Evolutionary conservation across 495 filamentous ascomycete species (phyloP).

Genomic region (Penicillium ochrochloron): DNA sequence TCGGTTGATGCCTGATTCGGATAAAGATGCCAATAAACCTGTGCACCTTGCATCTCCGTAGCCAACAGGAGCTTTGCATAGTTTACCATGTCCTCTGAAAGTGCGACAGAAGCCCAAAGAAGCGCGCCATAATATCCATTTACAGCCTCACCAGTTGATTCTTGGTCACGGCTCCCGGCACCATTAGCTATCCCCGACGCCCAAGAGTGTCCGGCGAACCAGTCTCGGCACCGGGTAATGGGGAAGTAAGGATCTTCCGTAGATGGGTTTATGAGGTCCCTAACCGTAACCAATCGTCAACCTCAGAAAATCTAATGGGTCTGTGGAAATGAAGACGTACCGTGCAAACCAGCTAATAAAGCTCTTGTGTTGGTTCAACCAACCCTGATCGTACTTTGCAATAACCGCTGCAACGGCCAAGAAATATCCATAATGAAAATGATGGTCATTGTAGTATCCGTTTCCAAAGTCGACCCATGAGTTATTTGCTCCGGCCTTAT

Average conservation of each 20-base stretch:
- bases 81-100: background rate
- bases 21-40: background rate
- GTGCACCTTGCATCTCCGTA: background rate
- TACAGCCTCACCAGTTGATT: background rate
- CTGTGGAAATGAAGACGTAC: slow-evolving; percentile 1
- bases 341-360: slow-evolving; percentile 5
- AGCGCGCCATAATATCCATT: slow-evolving; percentile 1
- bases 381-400: background rate
- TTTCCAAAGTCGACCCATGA: slow-evolving; percentile 2
- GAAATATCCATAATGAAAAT: slow-evolving; percentile 4
- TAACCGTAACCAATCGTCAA: background rate
- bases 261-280: slow-evolving; percentile 1
- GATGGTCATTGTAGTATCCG: slow-evolving; percentile 3
- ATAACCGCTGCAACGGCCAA: background rate
- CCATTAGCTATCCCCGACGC: background rate
- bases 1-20: background rate
- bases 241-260: background rate
- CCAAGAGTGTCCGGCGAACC: slow-evolving; percentile 2
- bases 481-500: slow-evolving; percentile 3
- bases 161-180: background rate
- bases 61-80: background rate
- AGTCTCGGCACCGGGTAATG: slow-evolving; percentile 4
- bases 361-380: background rate
- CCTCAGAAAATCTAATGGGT: background rate
- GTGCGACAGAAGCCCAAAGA: slow-evolving; percentile 1